These are phyloP conservation scores for Lodderomyces theae DNA, from an alignment of 1,139 yeast species.

Conservation along the genomic window DNA sequence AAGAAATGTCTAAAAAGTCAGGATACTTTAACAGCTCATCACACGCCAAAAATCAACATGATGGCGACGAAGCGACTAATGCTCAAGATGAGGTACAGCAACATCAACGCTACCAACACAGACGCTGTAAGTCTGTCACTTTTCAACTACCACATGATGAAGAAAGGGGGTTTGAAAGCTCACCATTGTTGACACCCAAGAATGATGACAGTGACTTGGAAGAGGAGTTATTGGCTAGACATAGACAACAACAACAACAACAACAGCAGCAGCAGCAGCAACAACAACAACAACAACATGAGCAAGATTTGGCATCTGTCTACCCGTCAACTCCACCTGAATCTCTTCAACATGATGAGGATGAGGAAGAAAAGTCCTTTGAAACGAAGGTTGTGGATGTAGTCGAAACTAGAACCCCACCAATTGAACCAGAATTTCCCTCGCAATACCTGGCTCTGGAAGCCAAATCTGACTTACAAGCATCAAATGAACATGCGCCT, in stretches of 20 bases:
- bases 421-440: background rate
- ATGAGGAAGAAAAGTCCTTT: background rate
- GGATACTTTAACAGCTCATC: background rate
- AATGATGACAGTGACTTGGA: slow-evolving; percentile 38
- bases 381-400: background rate
- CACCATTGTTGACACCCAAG: slow-evolving; percentile 45
- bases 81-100: no score
- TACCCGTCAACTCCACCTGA: slow-evolving; percentile 14
- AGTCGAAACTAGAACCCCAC: background rate
- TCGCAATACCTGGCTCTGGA: slow-evolving; percentile 2
- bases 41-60: no score
- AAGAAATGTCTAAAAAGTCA: background rate
- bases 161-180: slow-evolving; percentile 24
- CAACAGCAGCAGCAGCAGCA: background rate
- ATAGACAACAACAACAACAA: slow-evolving; percentile 1
- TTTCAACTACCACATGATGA: slow-evolving; percentile 24
- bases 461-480: background rate
- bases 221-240: slow-evolving; percentile 3
- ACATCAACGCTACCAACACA: slow-evolving; percentile 17
- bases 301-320: background rate
- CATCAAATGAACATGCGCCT: slow-evolving; percentile 1
- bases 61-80: no score
- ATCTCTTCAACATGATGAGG: slow-evolving; percentile 4
- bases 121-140: slow-evolving; percentile 23
- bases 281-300: background rate